Evolutionary conservation across 768 basidiomycete species (phyloP), one percentile per base, ranked within the genome.

Genomic region (Nevesoporus exiguus): DNA sequence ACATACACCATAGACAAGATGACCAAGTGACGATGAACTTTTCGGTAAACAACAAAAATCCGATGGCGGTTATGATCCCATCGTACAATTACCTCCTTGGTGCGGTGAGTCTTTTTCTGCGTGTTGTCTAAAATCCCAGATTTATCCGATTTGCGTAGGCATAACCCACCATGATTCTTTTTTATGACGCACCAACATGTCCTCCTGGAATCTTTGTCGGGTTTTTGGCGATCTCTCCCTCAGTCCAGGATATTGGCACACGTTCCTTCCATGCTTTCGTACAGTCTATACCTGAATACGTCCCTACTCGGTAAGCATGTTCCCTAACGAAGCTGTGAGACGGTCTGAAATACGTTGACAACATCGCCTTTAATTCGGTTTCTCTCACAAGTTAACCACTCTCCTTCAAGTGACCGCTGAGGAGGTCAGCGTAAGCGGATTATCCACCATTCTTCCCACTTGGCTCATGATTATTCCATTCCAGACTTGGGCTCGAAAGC

Each of bases 31-130:
- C 60, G 9, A 64, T 57, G 7, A 55, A 59, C 22, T 68, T 70
- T 24, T 50, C 59, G 10, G 54, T 50, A 22, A 62, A 56, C 1
- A 56, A 51, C 47, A 43, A 4, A 8, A 66, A 68, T 25, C 60
- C 62, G 3, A 70, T 68, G 34, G 66, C 64, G 7, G 44, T 17
- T 2, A 71, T 83, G 15, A 71, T 83, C 22, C 71, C 39, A 21
- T 39, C 39, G 19, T 39, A 39, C 19, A 39, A 39, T 5, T 39
- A 39, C 7, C 19, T 39, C 39, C 19, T 19, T 3, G 19, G 39
- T 21, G n/a, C 21, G n/a, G 39, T 39, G 14, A 10, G 39, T 39
- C n/a, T 21, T 21, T 21, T 39, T 39, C 7, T 7, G 2, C 5
- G 39, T 13, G n/a, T 13, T 8, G 39, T 39, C 21, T 21, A 19